These are phyloP conservation scores for Phyllosticta capitalensis DNA, from an alignment of 2,329 filamentous ascomycete genomes.

Conservation along the genomic window DNA sequence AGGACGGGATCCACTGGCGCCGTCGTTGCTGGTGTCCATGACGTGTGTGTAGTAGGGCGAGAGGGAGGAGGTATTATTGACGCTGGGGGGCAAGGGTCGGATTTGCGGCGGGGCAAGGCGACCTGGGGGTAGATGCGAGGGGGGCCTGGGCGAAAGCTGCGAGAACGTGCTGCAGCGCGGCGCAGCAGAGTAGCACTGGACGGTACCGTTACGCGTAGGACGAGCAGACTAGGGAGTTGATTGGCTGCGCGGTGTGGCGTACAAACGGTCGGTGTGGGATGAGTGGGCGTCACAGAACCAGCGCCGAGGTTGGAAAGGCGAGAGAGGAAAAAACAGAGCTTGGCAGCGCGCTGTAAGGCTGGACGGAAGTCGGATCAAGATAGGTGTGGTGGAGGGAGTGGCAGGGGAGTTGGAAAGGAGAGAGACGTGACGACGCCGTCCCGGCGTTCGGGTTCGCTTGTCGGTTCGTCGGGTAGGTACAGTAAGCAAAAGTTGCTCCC, in stretches of 20 bases:
- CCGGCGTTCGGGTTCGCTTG: neutral
- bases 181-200: neutral
- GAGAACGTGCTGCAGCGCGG: neutral
- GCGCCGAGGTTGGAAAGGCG: neutral
- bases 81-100: neutral
- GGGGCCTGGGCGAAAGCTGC: neutral
- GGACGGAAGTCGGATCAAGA: neutral
- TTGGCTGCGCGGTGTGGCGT: neutral
- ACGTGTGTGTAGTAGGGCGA: neutral
- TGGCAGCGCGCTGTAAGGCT: neutral
- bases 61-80: neutral
- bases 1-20: neutral
- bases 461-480: neutral
- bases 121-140: neutral
- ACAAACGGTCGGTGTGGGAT: neutral
- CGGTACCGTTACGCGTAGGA: neutral
- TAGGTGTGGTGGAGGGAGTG: neutral
- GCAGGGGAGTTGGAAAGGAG: neutral
- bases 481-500: neutral
- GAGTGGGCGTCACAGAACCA: neutral
- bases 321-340: neutral
- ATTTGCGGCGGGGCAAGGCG: neutral
- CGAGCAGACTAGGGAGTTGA: neutral
- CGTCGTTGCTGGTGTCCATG: neutral
- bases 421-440: neutral